Percentiles rank a stretch among this genome's conserved stretches.
Evolutionary conservation across 164 flowering plant genomes (phyloP).

Genomic region (Sedum album): DNA sequence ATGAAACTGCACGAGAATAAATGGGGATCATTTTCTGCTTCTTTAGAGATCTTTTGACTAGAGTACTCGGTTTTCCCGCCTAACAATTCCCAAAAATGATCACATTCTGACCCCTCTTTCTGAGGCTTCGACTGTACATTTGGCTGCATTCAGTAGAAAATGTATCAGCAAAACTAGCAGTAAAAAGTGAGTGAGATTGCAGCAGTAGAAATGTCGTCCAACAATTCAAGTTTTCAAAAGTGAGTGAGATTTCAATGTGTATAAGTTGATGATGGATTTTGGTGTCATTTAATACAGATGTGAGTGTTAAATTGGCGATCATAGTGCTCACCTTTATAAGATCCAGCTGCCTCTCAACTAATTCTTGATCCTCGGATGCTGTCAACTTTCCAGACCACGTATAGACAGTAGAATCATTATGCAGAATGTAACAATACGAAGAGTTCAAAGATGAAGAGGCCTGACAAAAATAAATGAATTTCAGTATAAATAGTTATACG

Average conservation of each 20-base stretch:
- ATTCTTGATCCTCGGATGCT: no score
- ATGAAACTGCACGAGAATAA: no score
- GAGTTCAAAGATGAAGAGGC: conserved; percentile 91
- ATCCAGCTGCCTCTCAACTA: no score
- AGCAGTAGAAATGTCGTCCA: background rate
- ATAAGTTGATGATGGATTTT: no score
- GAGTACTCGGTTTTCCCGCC: conserved; percentile 92
- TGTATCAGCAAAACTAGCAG: background rate
- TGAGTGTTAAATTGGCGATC: no score
- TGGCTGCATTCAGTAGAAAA: conserved; percentile 50
- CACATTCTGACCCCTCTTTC: no score
- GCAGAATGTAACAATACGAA: no score
- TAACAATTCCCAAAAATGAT: conserved; percentile 80
- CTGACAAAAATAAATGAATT: conserved; percentile 29
- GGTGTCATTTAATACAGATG: no score
- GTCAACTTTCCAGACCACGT: no score
- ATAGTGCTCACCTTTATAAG: conserved; percentile 63
- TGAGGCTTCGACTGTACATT: conserved; percentile 67
- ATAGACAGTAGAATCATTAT: no score
- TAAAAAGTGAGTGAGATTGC: background rate
- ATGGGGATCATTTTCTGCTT: no score
- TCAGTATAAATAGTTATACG: background rate
- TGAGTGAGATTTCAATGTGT: background rate
- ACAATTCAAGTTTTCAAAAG: background rate
- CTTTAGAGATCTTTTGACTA: no score